Evolutionary conservation across 2,329 filamentous ascomycete genomes (phyloP).

Genomic region (Aspergillus aculeatinus): DNA sequence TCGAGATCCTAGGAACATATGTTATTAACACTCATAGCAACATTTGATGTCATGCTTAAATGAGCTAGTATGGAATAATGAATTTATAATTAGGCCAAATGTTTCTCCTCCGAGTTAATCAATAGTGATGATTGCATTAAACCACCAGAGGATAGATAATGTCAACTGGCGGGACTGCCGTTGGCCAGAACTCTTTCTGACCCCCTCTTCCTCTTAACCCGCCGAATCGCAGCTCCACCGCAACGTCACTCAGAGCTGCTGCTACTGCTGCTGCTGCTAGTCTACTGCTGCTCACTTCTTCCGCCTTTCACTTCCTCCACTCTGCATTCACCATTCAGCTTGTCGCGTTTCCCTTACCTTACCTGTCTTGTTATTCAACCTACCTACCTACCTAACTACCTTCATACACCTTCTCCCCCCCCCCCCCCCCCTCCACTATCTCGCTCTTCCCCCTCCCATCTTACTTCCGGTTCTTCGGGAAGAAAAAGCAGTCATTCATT

Average conservation of each 20-base stretch:
- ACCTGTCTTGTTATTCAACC: background rate
- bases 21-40: too few species aligned
- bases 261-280: slow-evolving; percentile 1
- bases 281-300: background rate
- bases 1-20: too few species aligned
- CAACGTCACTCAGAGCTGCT: slow-evolving; percentile 22
- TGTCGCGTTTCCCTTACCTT: background rate
- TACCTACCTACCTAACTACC: background rate
- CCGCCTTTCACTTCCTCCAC: background rate
- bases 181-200: background rate
- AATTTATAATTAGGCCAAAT: too few species aligned
- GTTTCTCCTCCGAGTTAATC: too few species aligned
- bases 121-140: too few species aligned
- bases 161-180: background rate
- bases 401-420: background rate
- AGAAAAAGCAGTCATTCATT: background rate
- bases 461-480: too few species aligned
- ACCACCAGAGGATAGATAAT: background rate
- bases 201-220: background rate
- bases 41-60: too few species aligned
- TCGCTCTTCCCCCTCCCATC: too few species aligned
- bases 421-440: background rate
- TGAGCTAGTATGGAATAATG: too few species aligned
- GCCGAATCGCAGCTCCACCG: slow-evolving; percentile 15
- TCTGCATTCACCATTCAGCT: slow-evolving; percentile 2